phyloP scores from a whole-genome alignment of 371 early-diverging fungal species.

The Blyttiomyces sp. region DNA sequence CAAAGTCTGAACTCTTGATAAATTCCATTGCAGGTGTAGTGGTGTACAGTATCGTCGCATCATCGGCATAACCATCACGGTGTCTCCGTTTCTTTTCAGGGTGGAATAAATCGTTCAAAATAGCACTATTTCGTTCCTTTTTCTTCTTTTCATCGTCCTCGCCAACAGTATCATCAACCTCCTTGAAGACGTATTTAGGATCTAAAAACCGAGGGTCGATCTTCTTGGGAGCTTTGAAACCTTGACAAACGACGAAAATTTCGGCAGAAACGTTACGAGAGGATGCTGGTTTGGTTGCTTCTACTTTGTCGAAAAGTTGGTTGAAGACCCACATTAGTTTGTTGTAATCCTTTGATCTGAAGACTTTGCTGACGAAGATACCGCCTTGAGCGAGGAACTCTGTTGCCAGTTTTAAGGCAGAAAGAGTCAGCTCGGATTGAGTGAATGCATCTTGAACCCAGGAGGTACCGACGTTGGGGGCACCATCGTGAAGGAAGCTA shows the following conservation, averaged over 20 bases:
- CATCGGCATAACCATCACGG: constrained; percentile 96
- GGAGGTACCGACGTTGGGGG: constrained; percentile 98
- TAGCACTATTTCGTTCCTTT: constrained; percentile 39
- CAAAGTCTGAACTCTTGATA: constrained; percentile 72
- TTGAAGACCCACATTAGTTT: constrained; percentile 97
- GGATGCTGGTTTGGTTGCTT: constrained; percentile 99
- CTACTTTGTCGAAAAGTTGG: constrained; percentile 95
- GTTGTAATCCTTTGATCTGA: constrained; percentile 99
- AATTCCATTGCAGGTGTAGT: constrained; percentile 72
- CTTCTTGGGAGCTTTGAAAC: constrained; percentile 91
- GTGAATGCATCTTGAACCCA: constrained; percentile 99
- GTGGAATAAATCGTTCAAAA: constrained; percentile 69
- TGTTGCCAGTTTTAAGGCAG: constrained; percentile 92
- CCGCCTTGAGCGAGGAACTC: constrained; percentile 95
- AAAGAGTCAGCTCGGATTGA: constrained; percentile 95
- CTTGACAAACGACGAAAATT: constrained; percentile 98
- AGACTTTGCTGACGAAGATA: constrained; percentile 99
- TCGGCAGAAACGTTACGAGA: constrained; percentile 99
- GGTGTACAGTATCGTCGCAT: constrained; percentile 81
- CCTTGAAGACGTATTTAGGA: constrained; percentile 92
- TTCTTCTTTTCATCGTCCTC: constrained; percentile 49
- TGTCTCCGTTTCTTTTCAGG: constrained; percentile 85
- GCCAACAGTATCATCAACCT: constrained; percentile 55
- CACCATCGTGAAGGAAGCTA: constrained; percentile 99
- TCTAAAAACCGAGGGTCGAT: constrained; percentile 95